A percentile compares a stretch with the other conserved stretches of the same genome.
These are phyloP conservation scores for Cladosporium sp. DNA, from an alignment of 2,329 filamentous ascomycete species.

Conservation along the genomic window DNA sequence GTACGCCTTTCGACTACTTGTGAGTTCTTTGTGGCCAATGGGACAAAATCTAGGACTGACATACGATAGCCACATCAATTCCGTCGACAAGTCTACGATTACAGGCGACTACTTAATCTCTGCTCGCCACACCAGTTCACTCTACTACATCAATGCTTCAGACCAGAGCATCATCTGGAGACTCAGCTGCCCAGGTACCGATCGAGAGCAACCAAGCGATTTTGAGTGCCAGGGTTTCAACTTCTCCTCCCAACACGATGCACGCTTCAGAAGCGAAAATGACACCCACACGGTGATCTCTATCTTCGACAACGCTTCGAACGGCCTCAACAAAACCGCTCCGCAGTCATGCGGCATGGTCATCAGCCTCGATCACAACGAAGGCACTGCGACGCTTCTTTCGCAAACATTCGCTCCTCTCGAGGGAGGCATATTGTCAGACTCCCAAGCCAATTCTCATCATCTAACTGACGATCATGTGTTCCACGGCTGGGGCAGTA, in stretches of 20 bases:
- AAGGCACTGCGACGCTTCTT: conserved; percentile 27
- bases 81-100: conserved; percentile 50
- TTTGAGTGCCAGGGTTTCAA: conserved; percentile 31
- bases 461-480: conserved; percentile 53
- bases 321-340: conserved; percentile 27
- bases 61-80: conserved; percentile 51
- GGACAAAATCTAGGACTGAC: background rate
- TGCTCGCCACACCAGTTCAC: conserved; percentile 50
- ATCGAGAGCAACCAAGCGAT: conserved; percentile 17
- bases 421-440: conserved; percentile 1
- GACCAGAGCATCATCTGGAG: conserved; percentile 55
- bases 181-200: conserved; percentile 35
- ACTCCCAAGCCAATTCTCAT: conserved; percentile 55
- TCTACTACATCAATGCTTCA: conserved; percentile 50
- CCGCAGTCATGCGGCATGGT: conserved; percentile 30
- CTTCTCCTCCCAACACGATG: conserved; percentile 55
- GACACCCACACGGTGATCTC: conserved; percentile 50
- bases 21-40: background rate
- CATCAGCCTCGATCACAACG: conserved; percentile 29
- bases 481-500: conserved; percentile 57
- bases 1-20: conserved; percentile 53
- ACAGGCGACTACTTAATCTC: conserved; percentile 57
- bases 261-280: conserved; percentile 45
- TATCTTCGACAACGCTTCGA: conserved; percentile 55
- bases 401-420: conserved; percentile 25